Evolutionary conservation across 208 protist species (phyloP).

Genomic region (Naegleria fowleri): DNA sequence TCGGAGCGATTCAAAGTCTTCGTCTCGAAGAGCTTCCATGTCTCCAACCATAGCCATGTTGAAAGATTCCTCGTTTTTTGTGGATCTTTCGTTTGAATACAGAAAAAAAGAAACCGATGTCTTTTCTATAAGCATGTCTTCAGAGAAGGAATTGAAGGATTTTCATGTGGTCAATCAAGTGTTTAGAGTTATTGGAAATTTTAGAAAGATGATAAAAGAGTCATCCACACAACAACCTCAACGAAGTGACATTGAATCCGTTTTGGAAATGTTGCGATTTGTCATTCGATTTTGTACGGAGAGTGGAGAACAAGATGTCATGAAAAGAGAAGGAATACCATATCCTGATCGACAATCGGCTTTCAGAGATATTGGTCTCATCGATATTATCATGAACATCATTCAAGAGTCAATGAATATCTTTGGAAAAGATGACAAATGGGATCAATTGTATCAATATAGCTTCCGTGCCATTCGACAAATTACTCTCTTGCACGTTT

Average conservation of each 20-base stretch:
- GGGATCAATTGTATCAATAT: background rate
- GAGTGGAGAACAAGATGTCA: background rate
- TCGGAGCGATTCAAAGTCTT: background rate
- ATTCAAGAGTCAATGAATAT: background rate
- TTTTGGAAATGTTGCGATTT: background rate
- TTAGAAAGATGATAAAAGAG: background rate
- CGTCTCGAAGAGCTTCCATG: background rate
- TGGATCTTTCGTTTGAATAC: background rate
- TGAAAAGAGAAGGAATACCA: constrained; percentile 17
- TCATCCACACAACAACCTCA: background rate
- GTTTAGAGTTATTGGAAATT: background rate
- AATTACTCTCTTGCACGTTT: background rate
- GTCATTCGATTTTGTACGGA: background rate
- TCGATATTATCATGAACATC: background rate
- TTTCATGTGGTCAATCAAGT: background rate
- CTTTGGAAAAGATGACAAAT: background rate
- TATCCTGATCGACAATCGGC: background rate
- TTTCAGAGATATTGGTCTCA: background rate
- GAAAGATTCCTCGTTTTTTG: background rate
- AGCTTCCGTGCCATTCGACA: background rate
- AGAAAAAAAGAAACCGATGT: constrained; percentile 1
- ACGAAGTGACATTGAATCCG: background rate
- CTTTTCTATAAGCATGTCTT: background rate
- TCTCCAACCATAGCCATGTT: background rate
- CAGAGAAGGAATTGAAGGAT: background rate